Conservation (phyloP, 371 early-diverging fungal species). For the Nosema muscidifuracis region DNA sequence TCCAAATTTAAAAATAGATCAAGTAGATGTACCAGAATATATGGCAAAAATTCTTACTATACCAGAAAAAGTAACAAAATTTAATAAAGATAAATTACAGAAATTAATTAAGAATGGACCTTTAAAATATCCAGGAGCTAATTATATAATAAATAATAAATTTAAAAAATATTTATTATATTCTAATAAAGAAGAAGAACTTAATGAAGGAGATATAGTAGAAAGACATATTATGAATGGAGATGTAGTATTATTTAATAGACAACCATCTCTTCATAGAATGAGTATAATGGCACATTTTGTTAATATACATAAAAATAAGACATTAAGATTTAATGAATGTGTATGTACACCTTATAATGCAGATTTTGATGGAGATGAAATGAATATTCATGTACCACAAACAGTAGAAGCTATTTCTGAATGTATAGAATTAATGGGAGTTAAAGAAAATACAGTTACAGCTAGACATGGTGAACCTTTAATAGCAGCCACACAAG, state of each 20-base stretch:
- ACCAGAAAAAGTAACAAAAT: slow-evolving; percentile 80
- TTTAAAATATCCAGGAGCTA: slow-evolving; percentile 84
- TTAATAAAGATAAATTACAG: slow-evolving; percentile 75
- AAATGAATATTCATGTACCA: slow-evolving; percentile 99
- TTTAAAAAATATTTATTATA: slow-evolving; percentile 69
- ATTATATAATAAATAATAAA: slow-evolving; percentile 69
- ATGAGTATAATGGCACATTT: slow-evolving; percentile 92
- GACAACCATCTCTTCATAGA: slow-evolving; percentile 97
- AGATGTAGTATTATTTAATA: slow-evolving; percentile 96
- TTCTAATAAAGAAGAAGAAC: slow-evolving; percentile 69
- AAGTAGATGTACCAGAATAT: slow-evolving; percentile 84
- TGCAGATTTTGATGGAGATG: slow-evolving; percentile 99
- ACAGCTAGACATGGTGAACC: slow-evolving; percentile 95
- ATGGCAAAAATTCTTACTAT: slow-evolving; percentile 91
- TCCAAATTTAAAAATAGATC: slow-evolving; percentile 93
- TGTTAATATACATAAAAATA: slow-evolving; percentile 82
- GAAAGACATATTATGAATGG: slow-evolving; percentile 88
- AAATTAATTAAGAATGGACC: slow-evolving; percentile 73
- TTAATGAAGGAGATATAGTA: slow-evolving; percentile 83
- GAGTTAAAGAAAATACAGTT: slow-evolving; percentile 84
- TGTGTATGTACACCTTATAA: slow-evolving; percentile 98
- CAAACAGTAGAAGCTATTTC: slow-evolving; percentile 95
- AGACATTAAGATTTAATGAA: slow-evolving; percentile 96
- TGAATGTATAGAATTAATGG: slow-evolving; percentile 92
- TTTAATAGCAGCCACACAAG: slow-evolving; percentile 94